Evolutionary conservation across 2,329 filamentous ascomycete genomes (phyloP).

Genomic region (Graphilbum sp.): DNA sequence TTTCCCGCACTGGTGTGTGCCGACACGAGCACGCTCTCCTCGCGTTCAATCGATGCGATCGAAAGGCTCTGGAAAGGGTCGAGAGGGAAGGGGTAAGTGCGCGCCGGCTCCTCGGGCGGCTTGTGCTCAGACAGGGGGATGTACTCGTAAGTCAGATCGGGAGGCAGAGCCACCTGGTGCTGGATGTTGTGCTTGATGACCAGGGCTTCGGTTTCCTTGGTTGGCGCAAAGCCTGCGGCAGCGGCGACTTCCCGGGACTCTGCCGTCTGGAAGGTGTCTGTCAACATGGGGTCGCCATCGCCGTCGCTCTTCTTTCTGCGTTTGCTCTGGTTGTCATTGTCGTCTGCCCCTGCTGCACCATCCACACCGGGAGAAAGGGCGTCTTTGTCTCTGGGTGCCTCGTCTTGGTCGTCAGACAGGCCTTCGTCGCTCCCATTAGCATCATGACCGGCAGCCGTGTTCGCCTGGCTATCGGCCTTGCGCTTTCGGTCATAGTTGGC

Average conservation of each 20-base stretch:
- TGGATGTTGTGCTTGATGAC: slow-evolving; percentile 94
- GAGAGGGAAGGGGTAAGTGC: slow-evolving; percentile 74
- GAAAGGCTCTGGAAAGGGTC: slow-evolving; percentile 96
- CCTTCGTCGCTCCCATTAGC: slow-evolving; percentile 7
- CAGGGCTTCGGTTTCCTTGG: slow-evolving; percentile 51
- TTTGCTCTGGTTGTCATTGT: slow-evolving; percentile 36
- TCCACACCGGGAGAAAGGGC: slow-evolving; percentile 12
- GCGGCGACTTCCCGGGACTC: slow-evolving; percentile 80
- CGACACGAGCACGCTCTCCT: slow-evolving; percentile 91
- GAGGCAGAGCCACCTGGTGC: slow-evolving; percentile 89
- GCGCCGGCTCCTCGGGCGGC: slow-evolving; percentile 70
- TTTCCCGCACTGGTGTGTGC: slow-evolving; percentile 97
- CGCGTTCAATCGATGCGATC: slow-evolving; percentile 85
- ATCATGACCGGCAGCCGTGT: background rate
- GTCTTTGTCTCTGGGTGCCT: slow-evolving; percentile 13
- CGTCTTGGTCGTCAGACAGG: slow-evolving; percentile 22
- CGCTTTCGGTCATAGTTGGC: slow-evolving; percentile 42
- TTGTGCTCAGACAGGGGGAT: slow-evolving; percentile 91
- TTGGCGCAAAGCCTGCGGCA: slow-evolving; percentile 49
- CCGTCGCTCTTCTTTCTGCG: slow-evolving; percentile 32
- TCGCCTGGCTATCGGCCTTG: slow-evolving; percentile 54
- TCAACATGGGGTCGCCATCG: slow-evolving; percentile 62
- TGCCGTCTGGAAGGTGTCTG: slow-evolving; percentile 89
- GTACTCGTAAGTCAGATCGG: slow-evolving; percentile 87
- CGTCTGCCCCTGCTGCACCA: slow-evolving; percentile 15